These are phyloP conservation scores for Linum usitatissimum DNA, from an alignment of 345 rosid genomes.

Conservation along the genomic window DNA sequence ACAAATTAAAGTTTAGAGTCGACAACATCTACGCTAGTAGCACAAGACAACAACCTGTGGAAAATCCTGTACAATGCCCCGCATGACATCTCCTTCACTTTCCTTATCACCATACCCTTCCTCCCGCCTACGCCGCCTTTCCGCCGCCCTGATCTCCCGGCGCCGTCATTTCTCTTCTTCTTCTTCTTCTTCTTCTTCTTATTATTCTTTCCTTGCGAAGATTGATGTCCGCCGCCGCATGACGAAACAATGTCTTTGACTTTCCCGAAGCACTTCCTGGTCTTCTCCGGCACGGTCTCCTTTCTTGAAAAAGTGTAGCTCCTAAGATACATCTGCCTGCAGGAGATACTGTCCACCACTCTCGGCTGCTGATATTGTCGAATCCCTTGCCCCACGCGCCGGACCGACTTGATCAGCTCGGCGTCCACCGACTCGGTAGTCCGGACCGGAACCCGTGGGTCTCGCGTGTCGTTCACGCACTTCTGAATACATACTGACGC, in stretches of 20 bases:
- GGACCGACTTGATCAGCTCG: conserved; percentile 42
- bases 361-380: conserved; percentile 30
- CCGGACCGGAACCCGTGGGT: neutral
- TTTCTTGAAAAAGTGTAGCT: conserved; percentile 73
- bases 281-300: conserved; percentile 24
- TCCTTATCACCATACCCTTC: conserved; percentile 40
- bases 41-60: conserved; percentile 40
- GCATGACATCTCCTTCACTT: conserved; percentile 43
- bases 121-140: too few species aligned
- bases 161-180: conserved; percentile 10
- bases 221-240: neutral
- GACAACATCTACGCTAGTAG: conserved; percentile 42
- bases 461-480: conserved; percentile 8
- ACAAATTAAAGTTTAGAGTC: conserved; percentile 15
- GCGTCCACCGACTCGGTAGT: conserved; percentile 44
- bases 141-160: too few species aligned
- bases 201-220: too few species aligned
- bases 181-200: neutral
- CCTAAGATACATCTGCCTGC: conserved; percentile 73
- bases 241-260: conserved; percentile 15
- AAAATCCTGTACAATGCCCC: conserved; percentile 36
- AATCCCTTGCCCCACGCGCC: conserved; percentile 13
- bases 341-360: conserved; percentile 73
- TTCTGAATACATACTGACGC: conserved; percentile 1
- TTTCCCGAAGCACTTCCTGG: conserved; percentile 35